Evolutionary conservation across 2,329 filamentous ascomycete genomes (phyloP), one percentile per base, ranked within the genome.

Genomic region (Aspergillus ochraceus): DNA sequence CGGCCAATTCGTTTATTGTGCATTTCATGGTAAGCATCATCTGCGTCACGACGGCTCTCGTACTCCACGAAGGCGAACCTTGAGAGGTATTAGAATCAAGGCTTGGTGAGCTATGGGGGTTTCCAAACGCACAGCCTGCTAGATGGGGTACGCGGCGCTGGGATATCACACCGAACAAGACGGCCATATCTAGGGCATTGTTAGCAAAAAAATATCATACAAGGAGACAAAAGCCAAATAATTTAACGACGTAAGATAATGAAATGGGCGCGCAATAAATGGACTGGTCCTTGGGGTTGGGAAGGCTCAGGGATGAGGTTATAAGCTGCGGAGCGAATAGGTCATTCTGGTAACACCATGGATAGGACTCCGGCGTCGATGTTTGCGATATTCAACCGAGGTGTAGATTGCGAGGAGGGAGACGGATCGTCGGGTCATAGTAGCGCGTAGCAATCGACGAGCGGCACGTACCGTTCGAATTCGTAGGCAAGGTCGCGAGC

Each of bases 11-110:
- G 92, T 87, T 97, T 97, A 84, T 98, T 98, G 76, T 99, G 95
- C 95, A 99, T 99, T 82, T 99, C 95, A 78, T 99, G 92, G 77
- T 99, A 99, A 52, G 95, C 95, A 81, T 99, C 95, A 78, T 99
- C 95, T 65, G 95, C 93, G 83, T 99, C 95, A 70, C 95, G 93
- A 71, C 94, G 91, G 78, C 93, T 96, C 83, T 99, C 95, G 79
- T 99, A 99, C 81, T 99, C 95, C 66, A 99, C 95, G 77, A 99
- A 99, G 42, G 95, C 95, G 77, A 99, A 99, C 68, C 95, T 88
- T 55, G 26, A 45, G 24, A 17, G 2, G n/a, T 17, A n/a, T 79
- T 70, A 72, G 70, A 60, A 66, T 73, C 68, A 70, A 74, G 32
- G 12, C 19, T 10, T 9, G 36, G 54, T 63, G 52, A 62, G 58